Evolutionary conservation across 2,329 filamentous ascomycete species (phyloP).

Genomic region (Aureobasidium sp.): DNA sequence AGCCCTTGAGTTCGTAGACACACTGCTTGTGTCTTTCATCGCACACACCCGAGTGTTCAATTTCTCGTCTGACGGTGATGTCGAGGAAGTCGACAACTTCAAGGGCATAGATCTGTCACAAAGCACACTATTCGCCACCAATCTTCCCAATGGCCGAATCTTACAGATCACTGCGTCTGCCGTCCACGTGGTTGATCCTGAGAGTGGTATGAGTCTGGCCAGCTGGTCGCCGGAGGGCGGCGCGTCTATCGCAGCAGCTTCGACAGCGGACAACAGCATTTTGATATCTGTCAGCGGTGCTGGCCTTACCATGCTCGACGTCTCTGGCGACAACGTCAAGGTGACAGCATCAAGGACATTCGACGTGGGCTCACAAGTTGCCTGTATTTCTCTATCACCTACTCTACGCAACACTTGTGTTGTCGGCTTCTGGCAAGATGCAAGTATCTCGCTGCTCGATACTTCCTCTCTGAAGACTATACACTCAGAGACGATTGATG

Average conservation of each 20-base stretch:
- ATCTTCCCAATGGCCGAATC: constrained; percentile 51
- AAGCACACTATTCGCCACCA: constrained; percentile 63
- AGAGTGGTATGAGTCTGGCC: constrained; percentile 43
- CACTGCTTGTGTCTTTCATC: constrained; percentile 70
- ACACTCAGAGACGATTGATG: constrained; percentile 49
- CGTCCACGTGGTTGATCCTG: constrained; percentile 55
- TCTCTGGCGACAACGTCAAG: constrained; percentile 48
- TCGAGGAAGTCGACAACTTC: constrained; percentile 79
- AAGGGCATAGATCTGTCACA: constrained; percentile 60
- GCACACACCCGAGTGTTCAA: constrained; percentile 75
- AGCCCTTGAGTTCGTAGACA: constrained; percentile 50
- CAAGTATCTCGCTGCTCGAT: constrained; percentile 65
- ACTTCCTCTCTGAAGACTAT: constrained; percentile 58
- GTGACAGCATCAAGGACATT: constrained; percentile 53
- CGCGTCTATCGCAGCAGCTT: constrained; percentile 64
- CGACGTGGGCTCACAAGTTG: constrained; percentile 64
- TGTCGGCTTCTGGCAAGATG: constrained; percentile 81
- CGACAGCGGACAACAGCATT: constrained; percentile 61
- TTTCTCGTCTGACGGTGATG: constrained; percentile 65
- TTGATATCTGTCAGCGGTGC: constrained; percentile 70
- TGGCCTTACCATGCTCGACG: constrained; percentile 59
- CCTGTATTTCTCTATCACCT: constrained; percentile 69
- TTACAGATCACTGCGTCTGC: constrained; percentile 66
- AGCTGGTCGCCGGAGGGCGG: constrained; percentile 48
- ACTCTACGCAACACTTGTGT: constrained; percentile 60